Evolutionary conservation across 352 stramenopile species (phyloP).

Genomic region (Pythium grandisporangium): DNA sequence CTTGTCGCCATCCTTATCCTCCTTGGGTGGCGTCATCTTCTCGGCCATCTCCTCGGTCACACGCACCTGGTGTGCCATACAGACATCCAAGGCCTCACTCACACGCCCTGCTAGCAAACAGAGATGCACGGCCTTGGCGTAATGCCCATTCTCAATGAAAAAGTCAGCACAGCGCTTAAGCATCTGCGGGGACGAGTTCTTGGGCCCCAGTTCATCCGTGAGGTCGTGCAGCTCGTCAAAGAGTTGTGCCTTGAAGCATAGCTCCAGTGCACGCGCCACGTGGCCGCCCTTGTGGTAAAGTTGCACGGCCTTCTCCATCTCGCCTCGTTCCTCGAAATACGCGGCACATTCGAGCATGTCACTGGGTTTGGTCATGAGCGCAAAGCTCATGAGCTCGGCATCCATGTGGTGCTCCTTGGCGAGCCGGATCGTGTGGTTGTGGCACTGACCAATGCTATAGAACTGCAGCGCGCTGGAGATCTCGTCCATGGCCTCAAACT

Average conservation of each 20-base stretch:
- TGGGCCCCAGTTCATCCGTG: constrained; percentile 68
- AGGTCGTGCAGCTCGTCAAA: constrained; percentile 85
- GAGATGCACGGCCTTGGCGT: constrained; percentile 88
- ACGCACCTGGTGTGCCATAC: constrained; percentile 82
- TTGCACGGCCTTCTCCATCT: constrained; percentile 91
- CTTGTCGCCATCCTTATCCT: constrained; percentile 33
- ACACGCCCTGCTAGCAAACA: constrained; percentile 69
- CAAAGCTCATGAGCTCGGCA: constrained; percentile 87
- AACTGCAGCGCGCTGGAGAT: constrained; percentile 87
- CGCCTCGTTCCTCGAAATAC: constrained; percentile 90
- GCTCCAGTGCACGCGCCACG: constrained; percentile 83
- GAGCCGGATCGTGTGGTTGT: constrained; percentile 92
- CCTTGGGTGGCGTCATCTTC: constrained; percentile 85
- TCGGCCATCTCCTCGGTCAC: constrained; percentile 91
- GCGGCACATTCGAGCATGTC: constrained; percentile 86
- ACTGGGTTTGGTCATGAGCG: constrained; percentile 78
- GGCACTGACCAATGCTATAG: constrained; percentile 82
- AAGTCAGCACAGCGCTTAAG: constrained; percentile 90
- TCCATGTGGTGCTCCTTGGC: constrained; percentile 87
- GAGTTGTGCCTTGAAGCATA: constrained; percentile 89
- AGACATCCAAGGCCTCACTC: constrained; percentile 85
- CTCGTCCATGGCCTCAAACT: constrained; percentile 81
- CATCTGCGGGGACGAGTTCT: constrained; percentile 66
- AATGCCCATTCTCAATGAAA: constrained; percentile 88
- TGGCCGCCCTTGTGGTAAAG: constrained; percentile 92